Evolutionary conservation across 495 filamentous ascomycete genomes (phyloP), one percentile per base, ranked within the genome.

Genomic region (Lophium mytilinum): DNA sequence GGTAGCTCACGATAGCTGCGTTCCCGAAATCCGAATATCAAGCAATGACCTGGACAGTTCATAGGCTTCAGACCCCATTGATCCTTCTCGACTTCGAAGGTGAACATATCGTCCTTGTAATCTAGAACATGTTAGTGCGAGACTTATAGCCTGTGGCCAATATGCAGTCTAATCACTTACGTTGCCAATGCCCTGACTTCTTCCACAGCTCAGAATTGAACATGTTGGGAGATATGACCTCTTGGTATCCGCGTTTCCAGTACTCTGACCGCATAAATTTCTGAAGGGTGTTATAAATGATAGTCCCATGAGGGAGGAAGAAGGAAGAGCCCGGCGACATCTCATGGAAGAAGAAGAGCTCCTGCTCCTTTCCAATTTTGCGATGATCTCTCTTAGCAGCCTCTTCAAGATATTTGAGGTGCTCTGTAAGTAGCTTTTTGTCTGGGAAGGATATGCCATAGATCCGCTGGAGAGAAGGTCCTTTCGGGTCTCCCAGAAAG

Each of bases 21-120:
- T 60, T 87, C 90, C 51, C 86, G 78, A 68, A 88, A 85, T 14
- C 73, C 79, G 68, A 93, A 94, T 55, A 94, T 78, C 24, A 88
- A 70, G 63, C 83, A 87, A 71, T 93, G 88, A 8, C 87, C 89
- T 3, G 94, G 93, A 73, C 93, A 98, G 72, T 97, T 97, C 93
- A 98, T 98, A 36, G 94, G 93, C 75, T 98, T 98, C 40, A 98
- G 78, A 11, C 76, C 87, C 70, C 81, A 90, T 46, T 86, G 80
- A 54, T 89, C 83, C 78, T 97, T 96, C 66, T 97, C 90, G 36
- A 91, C 80, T 36, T 94, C 84, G 55, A 97, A 80, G 37, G 84
- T 82, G 75, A 97, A 97, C 93, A 98, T 97, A 71, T 95, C 89
- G 30, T 97, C 92, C 60, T 88, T 80, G 79, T 98, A 98, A 68